These are phyloP conservation scores for Sporisorium graminicola DNA, from an alignment of 1,284 basidiomycete genomes.

Conservation along the genomic window DNA sequence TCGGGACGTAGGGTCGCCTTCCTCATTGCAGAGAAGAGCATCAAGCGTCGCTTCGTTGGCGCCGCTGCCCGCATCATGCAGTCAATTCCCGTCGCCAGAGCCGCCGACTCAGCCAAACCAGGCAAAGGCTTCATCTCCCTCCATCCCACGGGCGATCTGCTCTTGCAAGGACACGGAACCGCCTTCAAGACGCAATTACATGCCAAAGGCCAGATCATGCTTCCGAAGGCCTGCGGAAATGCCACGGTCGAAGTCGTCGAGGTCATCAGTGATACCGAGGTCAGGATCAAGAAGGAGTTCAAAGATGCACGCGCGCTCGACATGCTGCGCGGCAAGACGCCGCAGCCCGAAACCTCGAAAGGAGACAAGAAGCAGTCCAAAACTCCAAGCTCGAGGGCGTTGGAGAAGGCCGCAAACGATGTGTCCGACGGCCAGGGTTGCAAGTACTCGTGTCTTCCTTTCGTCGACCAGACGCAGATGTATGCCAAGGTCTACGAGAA, in stretches of 20 bases:
- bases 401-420: constrained; percentile 33
- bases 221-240: constrained; percentile 85
- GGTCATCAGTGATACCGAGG: constrained; percentile 87
- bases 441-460: constrained; percentile 66
- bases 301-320: constrained; percentile 65
- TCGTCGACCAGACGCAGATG: constrained; percentile 91
- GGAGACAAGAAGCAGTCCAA: constrained; percentile 29
- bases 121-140: constrained; percentile 83
- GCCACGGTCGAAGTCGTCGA: constrained; percentile 86
- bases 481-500: constrained; percentile 92
- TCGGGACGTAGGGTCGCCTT: constrained; percentile 87
- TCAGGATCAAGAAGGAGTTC: constrained; percentile 87
- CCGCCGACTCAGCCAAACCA: constrained; percentile 85
- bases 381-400: constrained; percentile 7
- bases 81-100: constrained; percentile 82
- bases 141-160: constrained; percentile 72
- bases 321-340: constrained; percentile 61
- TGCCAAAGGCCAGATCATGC: constrained; percentile 86
- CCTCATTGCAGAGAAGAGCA: constrained; percentile 91
- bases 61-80: constrained; percentile 87
- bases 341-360: constrained; percentile 32
- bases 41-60: constrained; percentile 85
- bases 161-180: constrained; percentile 84
- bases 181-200: constrained; percentile 81
- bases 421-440: constrained; percentile 38